A percentile compares a stretch with the other conserved stretches of the same genome.
Evolutionary conservation across 495 filamentous ascomycete genomes (phyloP).

Genomic region (Penicillium flavigenum): DNA sequence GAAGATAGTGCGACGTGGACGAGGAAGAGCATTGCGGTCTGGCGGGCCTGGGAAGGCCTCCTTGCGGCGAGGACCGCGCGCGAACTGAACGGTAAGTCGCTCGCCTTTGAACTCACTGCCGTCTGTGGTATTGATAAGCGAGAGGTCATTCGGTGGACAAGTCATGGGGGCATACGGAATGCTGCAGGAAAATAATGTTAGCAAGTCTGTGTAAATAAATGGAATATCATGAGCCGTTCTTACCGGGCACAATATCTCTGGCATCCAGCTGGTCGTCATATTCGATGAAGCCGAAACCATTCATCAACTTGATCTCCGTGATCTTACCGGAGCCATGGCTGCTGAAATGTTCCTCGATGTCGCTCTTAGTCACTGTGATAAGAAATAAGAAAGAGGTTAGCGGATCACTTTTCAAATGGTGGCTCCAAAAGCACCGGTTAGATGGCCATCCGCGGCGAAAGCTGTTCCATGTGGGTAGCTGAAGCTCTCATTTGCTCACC

Average conservation of each 20-base stretch:
- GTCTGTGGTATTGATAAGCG: constrained; percentile 55
- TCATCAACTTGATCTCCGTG: constrained; percentile 99
- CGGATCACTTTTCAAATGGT: background rate
- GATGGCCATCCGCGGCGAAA: background rate
- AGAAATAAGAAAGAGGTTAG: constrained; percentile 17
- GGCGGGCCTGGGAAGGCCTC: constrained; percentile 65
- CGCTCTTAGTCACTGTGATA: constrained; percentile 84
- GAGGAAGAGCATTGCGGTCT: constrained; percentile 74
- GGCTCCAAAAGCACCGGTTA: constrained; percentile 15
- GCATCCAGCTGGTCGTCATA: constrained; percentile 98
- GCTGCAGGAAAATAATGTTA: constrained; percentile 35
- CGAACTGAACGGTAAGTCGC: constrained; percentile 95
- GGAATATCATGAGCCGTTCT: constrained; percentile 21
- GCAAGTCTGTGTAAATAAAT: constrained; percentile 10
- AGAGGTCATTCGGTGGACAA: constrained; percentile 14
- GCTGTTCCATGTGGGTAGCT: constrained; percentile 5
- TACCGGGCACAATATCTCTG: constrained; percentile 95
- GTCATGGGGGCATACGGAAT: constrained; percentile 50
- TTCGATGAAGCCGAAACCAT: constrained; percentile 98
- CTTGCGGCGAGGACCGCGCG: constrained; percentile 86
- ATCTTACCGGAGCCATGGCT: constrained; percentile 95
- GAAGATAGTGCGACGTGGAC: constrained; percentile 88
- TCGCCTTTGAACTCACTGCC: constrained; percentile 98
- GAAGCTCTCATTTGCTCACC: constrained; percentile 5
- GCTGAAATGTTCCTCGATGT: constrained; percentile 94